Evolutionary conservation across 768 basidiomycete species (phyloP), one percentile per base, ranked within the genome.

Genomic region (Gloeostereum incarnatum): DNA sequence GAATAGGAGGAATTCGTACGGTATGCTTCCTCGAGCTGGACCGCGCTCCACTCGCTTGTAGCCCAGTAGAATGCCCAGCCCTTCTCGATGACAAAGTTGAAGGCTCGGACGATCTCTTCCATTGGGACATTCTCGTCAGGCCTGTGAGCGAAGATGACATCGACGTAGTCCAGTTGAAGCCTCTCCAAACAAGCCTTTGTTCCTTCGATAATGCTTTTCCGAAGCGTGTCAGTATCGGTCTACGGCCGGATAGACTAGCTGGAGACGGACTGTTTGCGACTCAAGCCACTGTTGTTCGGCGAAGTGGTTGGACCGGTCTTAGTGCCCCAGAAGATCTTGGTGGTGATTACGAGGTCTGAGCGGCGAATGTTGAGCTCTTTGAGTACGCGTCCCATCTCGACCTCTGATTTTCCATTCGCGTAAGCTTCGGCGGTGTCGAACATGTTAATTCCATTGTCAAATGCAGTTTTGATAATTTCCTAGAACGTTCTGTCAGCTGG

Each of bases 51-150:
- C 55, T 89, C 86, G 6, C 78, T 81, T 1, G 82, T 85, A 18
- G 65, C 83, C 81, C 81, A 82, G 53, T 80, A 81, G 54, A 69
- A 75, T 3, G 78, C 76, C 78, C 78, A 79, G 51, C 81, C 82
- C 46, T 75, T 61, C 36, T 82, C 73, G 47, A 89, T 84, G 19
- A 86, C 67, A 47, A 64, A 77, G 62, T 84, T 86, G 66, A 90
- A 88, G 0, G 81, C 83, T 31, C 86, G 73, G 31, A 90, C 85
- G 36, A 77, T 63, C 54, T 90, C 87, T 54, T 87, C 83, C 73
- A 78, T 78, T 1, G 75, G 72, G 8, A 75, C 72, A 27, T 65
- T 73, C 23, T 49, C 47, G 55, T 83, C 81, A 16, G 68, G 64
- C 21, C 82, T 71, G 54, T 90, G 84, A 8, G 82, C 83, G 47